Evolutionary conservation across 83 land plant species (phyloP).

Genomic region (Larix sibirica): DNA sequence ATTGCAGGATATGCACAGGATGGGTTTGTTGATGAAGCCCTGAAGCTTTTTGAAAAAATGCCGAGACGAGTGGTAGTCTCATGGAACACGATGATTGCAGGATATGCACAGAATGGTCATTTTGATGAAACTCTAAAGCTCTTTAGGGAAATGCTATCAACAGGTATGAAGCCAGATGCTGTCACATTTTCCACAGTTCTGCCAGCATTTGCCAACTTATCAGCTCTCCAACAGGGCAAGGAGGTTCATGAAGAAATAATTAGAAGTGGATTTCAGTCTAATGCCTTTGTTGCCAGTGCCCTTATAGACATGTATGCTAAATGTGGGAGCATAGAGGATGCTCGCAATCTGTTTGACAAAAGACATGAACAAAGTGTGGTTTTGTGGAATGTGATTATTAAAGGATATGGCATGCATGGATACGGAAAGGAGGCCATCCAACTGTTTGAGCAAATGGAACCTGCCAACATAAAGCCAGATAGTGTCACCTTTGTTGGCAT

Average conservation of each 20-base stretch:
- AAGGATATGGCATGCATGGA: constrained; percentile 12
- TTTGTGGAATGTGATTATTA: not conserved
- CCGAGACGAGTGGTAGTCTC: not conserved
- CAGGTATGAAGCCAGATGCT: constrained; percentile 45
- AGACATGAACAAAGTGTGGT: not conserved
- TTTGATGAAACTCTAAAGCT: constrained; percentile 32
- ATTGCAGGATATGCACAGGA: constrained; percentile 35
- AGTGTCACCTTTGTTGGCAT: constrained; percentile 41
- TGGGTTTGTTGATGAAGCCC: constrained; percentile 37
- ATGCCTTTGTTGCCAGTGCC: not conserved
- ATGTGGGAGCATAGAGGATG: not conserved
- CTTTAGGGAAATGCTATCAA: constrained; percentile 32
- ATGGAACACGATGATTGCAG: constrained; percentile 47
- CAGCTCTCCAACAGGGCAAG: constrained; percentile 2
- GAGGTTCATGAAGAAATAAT: constrained; percentile 1
- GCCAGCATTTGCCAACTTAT: constrained; percentile 1
- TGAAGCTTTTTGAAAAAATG: constrained; percentile 34
- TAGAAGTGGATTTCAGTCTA: not conserved
- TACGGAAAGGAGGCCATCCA: not conserved
- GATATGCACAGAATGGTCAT: constrained; percentile 27
- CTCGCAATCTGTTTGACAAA: not conserved
- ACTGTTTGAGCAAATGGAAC: constrained; percentile 6
- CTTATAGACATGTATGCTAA: constrained; percentile 17
- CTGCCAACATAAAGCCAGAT: not conserved
- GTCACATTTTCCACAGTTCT: not conserved